Conservation (phyloP, 2,329 filamentous ascomycete genomes). For the Hortaea werneckii region DNA sequence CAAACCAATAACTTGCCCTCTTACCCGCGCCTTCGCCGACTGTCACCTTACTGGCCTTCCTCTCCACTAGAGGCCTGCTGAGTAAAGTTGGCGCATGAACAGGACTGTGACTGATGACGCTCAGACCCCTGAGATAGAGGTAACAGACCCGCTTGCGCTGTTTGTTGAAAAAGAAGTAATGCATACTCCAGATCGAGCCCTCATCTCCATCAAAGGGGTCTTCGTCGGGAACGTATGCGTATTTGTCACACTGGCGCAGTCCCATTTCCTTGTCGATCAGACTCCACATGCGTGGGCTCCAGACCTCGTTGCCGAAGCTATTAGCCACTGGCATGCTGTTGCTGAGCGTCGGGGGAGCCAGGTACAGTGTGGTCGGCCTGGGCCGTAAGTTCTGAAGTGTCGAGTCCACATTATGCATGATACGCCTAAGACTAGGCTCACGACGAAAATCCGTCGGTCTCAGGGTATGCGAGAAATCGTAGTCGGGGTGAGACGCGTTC, state of each 20-base stretch:
- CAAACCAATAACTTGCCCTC: constrained; percentile 80
- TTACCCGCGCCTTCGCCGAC: constrained; percentile 56
- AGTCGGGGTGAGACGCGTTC: constrained; percentile 91
- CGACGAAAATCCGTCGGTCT: constrained; percentile 82
- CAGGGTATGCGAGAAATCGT: constrained; percentile 90
- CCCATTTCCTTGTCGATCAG: constrained; percentile 92
- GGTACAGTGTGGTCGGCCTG: constrained; percentile 13
- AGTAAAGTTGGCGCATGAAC: constrained; percentile 33
- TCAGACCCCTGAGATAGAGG: constrained; percentile 82
- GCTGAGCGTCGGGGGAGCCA: constrained; percentile 15
- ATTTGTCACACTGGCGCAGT: constrained; percentile 77
- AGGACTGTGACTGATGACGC: constrained; percentile 58
- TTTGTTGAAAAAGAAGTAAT: constrained; percentile 98
- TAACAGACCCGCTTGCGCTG: constrained; percentile 86
- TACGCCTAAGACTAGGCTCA: constrained; percentile 66
- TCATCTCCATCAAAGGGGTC: constrained; percentile 88
- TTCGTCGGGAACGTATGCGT: constrained; percentile 79
- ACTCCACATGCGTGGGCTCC: constrained; percentile 87
- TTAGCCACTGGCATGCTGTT: constrained; percentile 17
- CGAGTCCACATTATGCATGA: constrained; percentile 80
- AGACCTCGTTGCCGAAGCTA: constrained; percentile 35
- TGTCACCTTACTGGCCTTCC: constrained; percentile 3
- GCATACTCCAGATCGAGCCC: constrained; percentile 68
- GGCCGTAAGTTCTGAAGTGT: constrained; percentile 81
- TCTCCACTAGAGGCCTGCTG: constrained; percentile 25